Evolutionary conservation across 176 grass and related monocot genomes (phyloP), one percentile per base, ranked within the genome.

Genomic region (Eremochloa ophiuroides): DNA sequence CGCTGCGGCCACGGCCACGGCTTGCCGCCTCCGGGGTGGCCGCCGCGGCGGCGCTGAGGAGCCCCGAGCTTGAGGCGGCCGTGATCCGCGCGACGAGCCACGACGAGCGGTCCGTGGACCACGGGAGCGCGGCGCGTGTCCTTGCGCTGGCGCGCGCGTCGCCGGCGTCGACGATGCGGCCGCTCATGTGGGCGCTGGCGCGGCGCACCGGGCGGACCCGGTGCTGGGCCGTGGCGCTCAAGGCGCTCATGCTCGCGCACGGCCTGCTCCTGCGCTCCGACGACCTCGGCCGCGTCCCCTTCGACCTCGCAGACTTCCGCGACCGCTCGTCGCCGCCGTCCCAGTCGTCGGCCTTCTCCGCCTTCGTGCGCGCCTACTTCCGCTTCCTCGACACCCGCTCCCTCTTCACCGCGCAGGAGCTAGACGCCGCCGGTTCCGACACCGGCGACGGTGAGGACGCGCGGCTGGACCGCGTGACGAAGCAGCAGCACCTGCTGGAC

Each of bases 31-130:
- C 70, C 0, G 34, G 53, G 12, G 51, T 28, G 7, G 34, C 20
- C 20, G 59, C 41, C 1, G 50, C 35, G 2, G 66, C 35, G 1
- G 62, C 27, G 30, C 63, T 79, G 37, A 62, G 88, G 70, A 67
- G 65, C 62, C 69, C 66, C 2, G 90, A 90, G 82, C 73, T 95
- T 66, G 90, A 95, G 70, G 82, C 80, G 66, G 88, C 82, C 15
- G 88, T 99, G 41, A 99, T 99, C 85, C 93, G 90, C 31, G 91
- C 93, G 6, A 99, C 91, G 6, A 93, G 93, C 86, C 96, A 99
- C 74, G 85, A 99, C 72, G 88, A 99, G 41, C 81, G 91, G 17
- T 89, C 69, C 40, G 87, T 95, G 29, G 96, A 99, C 82, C 74
- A 87, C 80, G 75, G 23, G 26, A 86, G 78, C 79, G 86, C 91